phyloP scores from a whole-genome alignment of 345 rosid genomes.

The Lumnitzera racemosa region DNA sequence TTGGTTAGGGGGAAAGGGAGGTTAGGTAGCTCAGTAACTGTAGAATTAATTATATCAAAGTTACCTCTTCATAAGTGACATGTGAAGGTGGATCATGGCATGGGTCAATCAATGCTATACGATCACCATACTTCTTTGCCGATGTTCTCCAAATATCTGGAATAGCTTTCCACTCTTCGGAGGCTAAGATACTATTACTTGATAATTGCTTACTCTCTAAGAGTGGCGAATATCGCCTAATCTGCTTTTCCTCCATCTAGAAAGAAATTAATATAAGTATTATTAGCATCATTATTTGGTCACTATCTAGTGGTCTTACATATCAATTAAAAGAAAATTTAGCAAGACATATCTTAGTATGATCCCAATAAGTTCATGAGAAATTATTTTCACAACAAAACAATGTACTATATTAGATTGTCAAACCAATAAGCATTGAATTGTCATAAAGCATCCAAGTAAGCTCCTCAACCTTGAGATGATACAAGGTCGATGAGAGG shows the following conservation, averaged over 20 bases:
- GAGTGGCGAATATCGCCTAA: slow-evolving; percentile 53
- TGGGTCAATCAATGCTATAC: slow-evolving; percentile 68
- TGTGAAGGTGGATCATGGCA: slow-evolving; percentile 78
- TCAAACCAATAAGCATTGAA: too few relatives aligned
- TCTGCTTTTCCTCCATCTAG: slow-evolving; percentile 40
- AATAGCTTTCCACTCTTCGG: slow-evolving; percentile 70
- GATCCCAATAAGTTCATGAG: too few relatives aligned
- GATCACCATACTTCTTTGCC: slow-evolving; percentile 73
- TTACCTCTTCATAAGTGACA: slow-evolving; percentile 74
- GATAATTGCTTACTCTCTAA: slow-evolving; percentile 40
- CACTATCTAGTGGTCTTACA: too few relatives aligned
- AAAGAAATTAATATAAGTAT: slow-evolving; percentile 4
- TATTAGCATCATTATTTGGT: neutral
- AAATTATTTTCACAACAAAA: too few relatives aligned
- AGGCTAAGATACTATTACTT: slow-evolving; percentile 17
- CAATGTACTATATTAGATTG: too few relatives aligned
- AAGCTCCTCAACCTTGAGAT: too few relatives aligned
- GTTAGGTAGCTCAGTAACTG: too few relatives aligned
- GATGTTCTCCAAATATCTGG: slow-evolving; percentile 93
- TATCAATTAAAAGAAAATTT: too few relatives aligned
- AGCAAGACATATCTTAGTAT: too few relatives aligned
- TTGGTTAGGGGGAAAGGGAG: too few relatives aligned
- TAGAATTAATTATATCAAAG: neutral
- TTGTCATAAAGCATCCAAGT: too few relatives aligned
- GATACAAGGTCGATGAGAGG: too few relatives aligned